Conservation (phyloP, 1,284 basidiomycete species). For the Dichomitus squalens region DNA sequence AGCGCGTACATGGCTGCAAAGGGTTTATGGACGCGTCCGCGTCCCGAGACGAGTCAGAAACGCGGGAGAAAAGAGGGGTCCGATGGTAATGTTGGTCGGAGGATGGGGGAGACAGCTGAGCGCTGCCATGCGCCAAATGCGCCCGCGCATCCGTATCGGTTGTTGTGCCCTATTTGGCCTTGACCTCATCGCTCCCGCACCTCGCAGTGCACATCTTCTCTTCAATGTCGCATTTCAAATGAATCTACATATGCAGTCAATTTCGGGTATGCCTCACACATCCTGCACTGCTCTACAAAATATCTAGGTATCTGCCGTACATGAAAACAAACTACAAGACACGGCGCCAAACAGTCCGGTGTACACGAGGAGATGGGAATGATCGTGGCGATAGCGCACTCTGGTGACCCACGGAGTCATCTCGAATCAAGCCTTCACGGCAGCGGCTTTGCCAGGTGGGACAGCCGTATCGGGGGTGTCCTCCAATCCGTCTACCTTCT, state of each 20-base stretch:
- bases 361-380: not conserved
- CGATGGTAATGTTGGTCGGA: not conserved
- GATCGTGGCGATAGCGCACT: not conserved
- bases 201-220: not conserved
- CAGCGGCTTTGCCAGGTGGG: constrained; percentile 6
- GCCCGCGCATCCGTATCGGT: not conserved
- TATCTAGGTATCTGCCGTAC: not conserved
- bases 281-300: not conserved
- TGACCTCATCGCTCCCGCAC: too few relatives aligned
- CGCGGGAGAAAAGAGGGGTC: not conserved
- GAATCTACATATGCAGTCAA: not conserved
- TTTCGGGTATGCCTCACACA: not conserved
- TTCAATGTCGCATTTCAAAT: not conserved
- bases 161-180: constrained; percentile 18
- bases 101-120: not conserved
- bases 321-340: not conserved
- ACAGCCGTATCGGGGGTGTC: not conserved
- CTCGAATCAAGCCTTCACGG: constrained; percentile 11
- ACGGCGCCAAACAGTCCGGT: not conserved
- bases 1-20: constrained; percentile 19
- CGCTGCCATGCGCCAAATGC: constrained; percentile 3
- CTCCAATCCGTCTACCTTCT: constrained; percentile 6
- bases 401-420: constrained; percentile 2
- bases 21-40: constrained; percentile 12
- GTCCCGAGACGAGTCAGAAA: constrained; percentile 11